Conservation (phyloP, 441 rosid genomes). For the Geranium incanum region DNA sequence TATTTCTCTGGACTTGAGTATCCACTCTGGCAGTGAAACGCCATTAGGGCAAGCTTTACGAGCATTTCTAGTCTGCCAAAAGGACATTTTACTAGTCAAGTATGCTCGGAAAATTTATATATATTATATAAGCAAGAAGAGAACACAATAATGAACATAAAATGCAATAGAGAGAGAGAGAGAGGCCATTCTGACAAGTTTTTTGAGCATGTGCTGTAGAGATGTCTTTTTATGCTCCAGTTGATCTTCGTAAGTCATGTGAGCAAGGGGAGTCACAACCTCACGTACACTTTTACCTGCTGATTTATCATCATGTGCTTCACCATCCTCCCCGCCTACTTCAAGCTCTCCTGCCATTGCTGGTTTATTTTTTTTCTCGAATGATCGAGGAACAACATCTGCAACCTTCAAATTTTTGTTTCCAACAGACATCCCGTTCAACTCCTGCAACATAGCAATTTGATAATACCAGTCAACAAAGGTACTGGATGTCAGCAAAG, state of each 20-base stretch:
- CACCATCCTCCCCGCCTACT: conserved; percentile 31
- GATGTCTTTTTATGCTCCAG: conserved; percentile 5
- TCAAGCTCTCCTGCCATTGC: conserved; percentile 31
- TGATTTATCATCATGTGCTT: conserved; percentile 26
- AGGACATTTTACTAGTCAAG: conserved; percentile 22
- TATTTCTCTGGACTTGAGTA: conserved; percentile 49
- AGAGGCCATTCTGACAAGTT: not conserved
- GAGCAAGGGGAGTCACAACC: conserved; percentile 76
- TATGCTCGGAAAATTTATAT: conserved; percentile 17
- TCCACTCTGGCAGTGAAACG: conserved; percentile 7
- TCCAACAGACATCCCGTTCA: conserved; percentile 59
- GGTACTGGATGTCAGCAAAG: conserved; percentile 10
- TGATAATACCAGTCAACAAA: conserved; percentile 13
- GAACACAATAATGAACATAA: not conserved
- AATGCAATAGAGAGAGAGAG: not conserved
- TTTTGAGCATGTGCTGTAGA: conserved; percentile 37
- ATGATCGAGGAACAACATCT: conserved; percentile 61
- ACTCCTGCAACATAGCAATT: conserved; percentile 37
- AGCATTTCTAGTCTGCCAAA: conserved; percentile 71
- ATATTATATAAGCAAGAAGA: not conserved
- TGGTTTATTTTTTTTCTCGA: conserved; percentile 43
- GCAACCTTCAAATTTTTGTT: conserved; percentile 62
- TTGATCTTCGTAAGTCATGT: conserved; percentile 4
- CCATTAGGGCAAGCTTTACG: conserved; percentile 30
- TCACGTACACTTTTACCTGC: conserved; percentile 55